Conservation (phyloP, 805 yeast genomes). For the Lachancea kluyveri region DNA sequence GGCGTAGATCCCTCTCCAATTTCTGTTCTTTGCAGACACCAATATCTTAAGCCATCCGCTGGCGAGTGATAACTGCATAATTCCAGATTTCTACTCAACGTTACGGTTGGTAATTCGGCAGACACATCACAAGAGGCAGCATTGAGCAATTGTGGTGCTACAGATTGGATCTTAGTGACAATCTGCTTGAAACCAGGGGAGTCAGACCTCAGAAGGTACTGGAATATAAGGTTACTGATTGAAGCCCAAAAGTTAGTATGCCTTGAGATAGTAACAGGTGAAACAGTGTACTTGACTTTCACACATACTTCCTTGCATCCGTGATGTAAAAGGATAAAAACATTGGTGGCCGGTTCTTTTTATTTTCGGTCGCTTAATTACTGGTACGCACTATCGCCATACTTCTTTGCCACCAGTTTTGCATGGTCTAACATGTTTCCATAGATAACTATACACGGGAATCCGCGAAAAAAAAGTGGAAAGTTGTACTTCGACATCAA, state of each 20-base stretch:
- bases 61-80: conserved; percentile 20
- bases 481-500: no score
- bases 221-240: conserved; percentile 21
- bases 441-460: no score
- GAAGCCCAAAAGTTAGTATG: no score
- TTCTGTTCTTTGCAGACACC: conserved; percentile 17
- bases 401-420: no score
- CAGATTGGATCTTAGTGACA: conserved; percentile 19
- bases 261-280: no score
- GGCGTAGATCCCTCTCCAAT: conserved; percentile 2
- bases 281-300: no score
- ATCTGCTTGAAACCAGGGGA: conserved; percentile 25
- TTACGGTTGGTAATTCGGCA: no score
- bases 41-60: conserved; percentile 19
- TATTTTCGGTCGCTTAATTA: no score
- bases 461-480: no score
- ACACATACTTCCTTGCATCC: conserved; percentile 19
- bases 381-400: no score
- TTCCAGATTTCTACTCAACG: conserved; percentile 16
- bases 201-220: conserved; percentile 22
- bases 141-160: conserved; percentile 15
- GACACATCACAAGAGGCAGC: conserved; percentile 1
- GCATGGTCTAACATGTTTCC: no score
- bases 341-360: no score
- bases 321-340: conserved; percentile 27